Evolutionary conservation across 495 filamentous ascomycete species (phyloP), one percentile per base, ranked within the genome.

Genomic region (Penicillium fimorum): DNA sequence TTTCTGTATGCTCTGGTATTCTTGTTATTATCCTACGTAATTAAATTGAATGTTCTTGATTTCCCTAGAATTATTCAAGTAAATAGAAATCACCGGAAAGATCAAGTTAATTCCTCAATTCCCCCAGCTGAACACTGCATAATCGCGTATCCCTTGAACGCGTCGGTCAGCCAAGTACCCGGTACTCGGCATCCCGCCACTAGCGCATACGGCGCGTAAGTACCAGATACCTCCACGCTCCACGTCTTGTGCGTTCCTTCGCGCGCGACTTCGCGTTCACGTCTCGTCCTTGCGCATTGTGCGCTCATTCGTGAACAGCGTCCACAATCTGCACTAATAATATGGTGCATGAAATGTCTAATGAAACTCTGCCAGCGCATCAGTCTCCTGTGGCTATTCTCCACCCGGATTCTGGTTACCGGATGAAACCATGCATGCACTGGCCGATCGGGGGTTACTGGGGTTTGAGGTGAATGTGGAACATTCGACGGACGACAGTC

Each of bases 211-310:
- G 29, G 12, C 41, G 41, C 42, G 41, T 35, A 46, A 54, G 52
- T 54, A 60, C n/a, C 27, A 15, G 38, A 30, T 55, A 60, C 57
- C 32, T 50, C n/a, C 27, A 51, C 57, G 33, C 56, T 27, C 47
- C 56, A 58, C 56, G 49, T 40, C 42, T n/a, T 35, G 35, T 29
- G 25, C 49, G 42, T 49, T 42, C 29, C 24, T 22, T 24, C 24
- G 17, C 53, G 38, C 45, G 45, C 46, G 30, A 33, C n/a, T 30
- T 41, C 37, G 38, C 50, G 35, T 40, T 52, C 50, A 52, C 17
- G 50, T 32, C 35, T 32, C 42, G 5, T 43, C 55, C 20, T 43
- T 32, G 45, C 45, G 33, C 22, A 43, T 2, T 54, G 56, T 46
- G 27, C 49, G 48, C 41, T 50, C 48, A 57, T 57, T 45, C 41